These are phyloP conservation scores for Globisporangium emineosum DNA, from an alignment of 352 stramenopile species.

Conservation along the genomic window DNA sequence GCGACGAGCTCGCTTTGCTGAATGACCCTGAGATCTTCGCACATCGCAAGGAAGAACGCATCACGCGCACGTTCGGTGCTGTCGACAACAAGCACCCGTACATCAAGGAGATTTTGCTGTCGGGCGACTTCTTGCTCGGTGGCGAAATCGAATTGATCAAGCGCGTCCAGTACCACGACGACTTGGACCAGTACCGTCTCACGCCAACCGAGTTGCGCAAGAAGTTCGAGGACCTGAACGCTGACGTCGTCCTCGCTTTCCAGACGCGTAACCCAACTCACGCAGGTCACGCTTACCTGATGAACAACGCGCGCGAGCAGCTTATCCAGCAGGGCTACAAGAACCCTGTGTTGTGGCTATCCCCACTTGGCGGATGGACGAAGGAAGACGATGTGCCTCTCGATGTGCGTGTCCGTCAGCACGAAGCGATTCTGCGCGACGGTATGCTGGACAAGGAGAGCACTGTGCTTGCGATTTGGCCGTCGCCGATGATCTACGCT, in stretches of 20 bases:
- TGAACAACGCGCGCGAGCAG: slow-evolving; percentile 95
- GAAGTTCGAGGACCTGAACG: slow-evolving; percentile 93
- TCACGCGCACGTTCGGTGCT: slow-evolving; percentile 96
- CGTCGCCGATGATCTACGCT: slow-evolving; percentile 98
- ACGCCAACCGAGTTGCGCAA: slow-evolving; percentile 92
- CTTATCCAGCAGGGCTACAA: slow-evolving; percentile 92
- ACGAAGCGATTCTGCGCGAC: slow-evolving; percentile 90
- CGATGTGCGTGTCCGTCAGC: slow-evolving; percentile 96
- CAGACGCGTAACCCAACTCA: slow-evolving; percentile 98
- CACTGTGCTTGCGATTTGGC: slow-evolving; percentile 98
- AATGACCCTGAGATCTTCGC: slow-evolving; percentile 94
- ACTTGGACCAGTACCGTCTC: slow-evolving; percentile 95
- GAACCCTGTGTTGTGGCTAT: slow-evolving; percentile 97
- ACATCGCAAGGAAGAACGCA: slow-evolving; percentile 98
- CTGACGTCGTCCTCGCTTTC: slow-evolving; percentile 97
- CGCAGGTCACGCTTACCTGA: slow-evolving; percentile 97
- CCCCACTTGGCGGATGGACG: slow-evolving; percentile 96
- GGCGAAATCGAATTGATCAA: slow-evolving; percentile 96
- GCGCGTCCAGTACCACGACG: slow-evolving; percentile 96
- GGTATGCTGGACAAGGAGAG: slow-evolving; percentile 96
- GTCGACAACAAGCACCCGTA: slow-evolving; percentile 97
- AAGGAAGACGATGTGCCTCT: slow-evolving; percentile 98
- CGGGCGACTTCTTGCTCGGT: slow-evolving; percentile 94
- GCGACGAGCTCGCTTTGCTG: slow-evolving; percentile 92
- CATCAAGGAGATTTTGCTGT: slow-evolving; percentile 94